Evolutionary conservation across 768 basidiomycete genomes (phyloP), one percentile per base, ranked within the genome.

Genomic region (Arthromyces matolae): DNA sequence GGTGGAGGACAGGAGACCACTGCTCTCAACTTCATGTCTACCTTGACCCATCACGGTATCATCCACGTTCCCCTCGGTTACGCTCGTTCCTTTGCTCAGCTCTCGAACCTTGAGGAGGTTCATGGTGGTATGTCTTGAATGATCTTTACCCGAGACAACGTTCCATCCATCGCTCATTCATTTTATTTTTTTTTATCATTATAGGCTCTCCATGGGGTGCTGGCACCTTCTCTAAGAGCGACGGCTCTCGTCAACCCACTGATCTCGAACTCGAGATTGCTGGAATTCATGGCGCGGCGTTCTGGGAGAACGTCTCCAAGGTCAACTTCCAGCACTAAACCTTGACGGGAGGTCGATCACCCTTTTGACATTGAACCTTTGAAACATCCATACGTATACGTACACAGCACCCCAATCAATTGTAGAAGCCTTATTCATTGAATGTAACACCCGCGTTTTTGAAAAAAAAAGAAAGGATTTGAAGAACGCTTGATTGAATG

Each of bases 1-100:
- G 89, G 89, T 45, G 89, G 90, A 49, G 91, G 91, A n/a, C 90
- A 93, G 55, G 86, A 84, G 57, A 50, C 71, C 4, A 86, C 84
- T 4, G 72, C 69, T 37, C 53, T 82, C 28, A 72, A 59, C 43
- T 59, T 69, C 28, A 58, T 89, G 61, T 78, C 77, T 43, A 79
- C 84, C 34, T 59, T 91, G 45, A 62, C 73, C 6, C 89, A 93
- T 62, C 86, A 89, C 48, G 89, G 87, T 16, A 77, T 86, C 23
- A 67, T 78, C 61, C 87, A 68, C 56, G 84, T 89, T 3, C 88
- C 91, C 0, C 69, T 87, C 35, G 89, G 89, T 0, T 87, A 87
- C 58, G 67, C 71, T n/a, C 57, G 68, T 48, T 66, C 73, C 3
- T 77, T 78, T 37, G 28, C 32, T 2, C 60, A 69, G 42, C 52